Base-by-base conservation (phyloP, 106 monocot species). In the Posidonia australis region DNA sequence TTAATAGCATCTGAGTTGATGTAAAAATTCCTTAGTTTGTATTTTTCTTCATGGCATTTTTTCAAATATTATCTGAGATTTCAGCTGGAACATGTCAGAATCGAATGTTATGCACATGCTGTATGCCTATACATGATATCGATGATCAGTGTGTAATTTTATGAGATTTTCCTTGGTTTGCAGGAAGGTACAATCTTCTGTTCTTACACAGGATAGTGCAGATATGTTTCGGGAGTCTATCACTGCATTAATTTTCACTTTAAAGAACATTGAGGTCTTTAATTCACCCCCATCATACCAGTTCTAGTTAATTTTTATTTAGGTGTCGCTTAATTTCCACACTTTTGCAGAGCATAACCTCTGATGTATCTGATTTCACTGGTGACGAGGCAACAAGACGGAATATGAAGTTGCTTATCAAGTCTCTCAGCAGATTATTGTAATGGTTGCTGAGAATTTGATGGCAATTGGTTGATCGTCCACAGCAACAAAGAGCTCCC, bases 341-440 rank as follows among this genome's bases (percentile, higher is more conserved):
- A 22, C 3, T 25, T 63, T 65, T 60, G 13, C 80, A 98, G 96
- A 81, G 80, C 63, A 90, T 98, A 56, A 98, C 84, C 63, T 87
- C 90, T 0, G 87, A 98, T 57, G 71, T 98, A 42, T 90, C 90
- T 55, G 82, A 73, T 24, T 91, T 98, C 77, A 98, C 87, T 1
- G 79, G 87, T 48, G 90, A 98, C 70, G 90, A 90, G 62, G 72
- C 71, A 28, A 81, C 96, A 28, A 77, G 82, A 65, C 70, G 45
- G 69, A 91, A 98, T 54, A 49, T 98, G 52, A 98, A 98, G 79
- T 57, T 83, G 70, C 87, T 98, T 7, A 87, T 98, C 67, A 98
- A 77, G 70, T 98, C 96, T 0, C 87, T 98, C 21, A 90, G 96
- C 85, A 82, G 96, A 63, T 76, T 98, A 20, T 64, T 98, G 76